Conservation (phyloP, 495 filamentous ascomycete genomes). For the Parachaetomium inaequale region DNA sequence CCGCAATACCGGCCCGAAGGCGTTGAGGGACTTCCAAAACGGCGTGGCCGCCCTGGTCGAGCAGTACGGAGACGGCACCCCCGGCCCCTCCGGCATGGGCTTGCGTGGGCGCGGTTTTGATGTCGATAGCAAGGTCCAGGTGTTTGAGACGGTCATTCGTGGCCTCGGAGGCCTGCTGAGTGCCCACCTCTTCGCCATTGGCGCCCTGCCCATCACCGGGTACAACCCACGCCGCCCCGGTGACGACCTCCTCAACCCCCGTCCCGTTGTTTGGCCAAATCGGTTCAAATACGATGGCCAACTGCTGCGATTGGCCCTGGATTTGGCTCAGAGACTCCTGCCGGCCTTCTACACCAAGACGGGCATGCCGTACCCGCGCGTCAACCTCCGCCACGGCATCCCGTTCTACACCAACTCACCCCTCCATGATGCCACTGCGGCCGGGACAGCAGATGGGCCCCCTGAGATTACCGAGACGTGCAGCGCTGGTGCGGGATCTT, state of each 20-base stretch:
- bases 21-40: conserved; percentile 72
- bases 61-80: conserved; percentile 80
- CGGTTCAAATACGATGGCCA: conserved; percentile 87
- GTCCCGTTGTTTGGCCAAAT: conserved; percentile 66
- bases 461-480: conserved; percentile 91
- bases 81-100: conserved; percentile 66
- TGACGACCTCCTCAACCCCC: conserved; percentile 37
- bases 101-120: conserved; percentile 81
- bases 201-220: conserved; percentile 76
- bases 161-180: conserved; percentile 88
- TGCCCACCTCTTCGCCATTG: conserved; percentile 88
- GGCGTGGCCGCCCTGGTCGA: conserved; percentile 74
- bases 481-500: conserved; percentile 89
- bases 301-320: conserved; percentile 76
- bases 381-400: conserved; percentile 88
- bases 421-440: conserved; percentile 46
- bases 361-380: conserved; percentile 88
- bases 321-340: conserved; percentile 76
- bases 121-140: conserved; percentile 94
- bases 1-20: conserved; percentile 52
- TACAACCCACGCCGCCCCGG: conserved; percentile 54
- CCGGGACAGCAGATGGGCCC: conserved; percentile 35
- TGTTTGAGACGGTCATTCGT: conserved; percentile 95
- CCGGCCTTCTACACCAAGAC: conserved; percentile 88
- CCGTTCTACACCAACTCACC: conserved; percentile 85